phyloP scores from a whole-genome alignment of 305 asterid species.

The Rubia occidens region DNA sequence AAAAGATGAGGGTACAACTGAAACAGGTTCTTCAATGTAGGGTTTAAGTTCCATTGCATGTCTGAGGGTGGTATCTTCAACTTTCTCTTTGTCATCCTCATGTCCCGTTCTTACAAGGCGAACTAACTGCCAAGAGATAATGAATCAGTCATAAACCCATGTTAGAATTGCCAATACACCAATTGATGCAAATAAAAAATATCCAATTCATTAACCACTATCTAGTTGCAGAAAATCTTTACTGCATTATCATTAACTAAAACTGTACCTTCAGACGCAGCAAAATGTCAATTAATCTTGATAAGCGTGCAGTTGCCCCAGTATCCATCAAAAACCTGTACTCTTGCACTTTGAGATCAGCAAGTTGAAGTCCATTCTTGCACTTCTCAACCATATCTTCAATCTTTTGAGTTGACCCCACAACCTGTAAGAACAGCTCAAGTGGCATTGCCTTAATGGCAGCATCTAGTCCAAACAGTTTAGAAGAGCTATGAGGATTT shows the following conservation, averaged over 20 bases:
- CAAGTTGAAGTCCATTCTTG: slow-evolving; percentile 51
- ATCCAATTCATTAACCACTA: slow-evolving; percentile 4
- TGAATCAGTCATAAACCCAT: slow-evolving; percentile 18
- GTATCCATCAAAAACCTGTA: slow-evolving; percentile 59
- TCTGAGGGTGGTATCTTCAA: slow-evolving; percentile 52
- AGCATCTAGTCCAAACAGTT: slow-evolving; percentile 52
- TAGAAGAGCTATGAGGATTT: slow-evolving; percentile 77
- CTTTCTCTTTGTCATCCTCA: slow-evolving; percentile 40
- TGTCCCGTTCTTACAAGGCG: slow-evolving; percentile 60
- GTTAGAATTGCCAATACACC: background rate
- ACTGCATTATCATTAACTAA: background rate
- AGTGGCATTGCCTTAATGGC: slow-evolving; percentile 77
- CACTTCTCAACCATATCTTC: slow-evolving; percentile 64
- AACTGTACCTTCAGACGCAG: slow-evolving; percentile 69
- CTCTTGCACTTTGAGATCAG: slow-evolving; percentile 64
- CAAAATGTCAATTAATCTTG: slow-evolving; percentile 62
- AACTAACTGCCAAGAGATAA: slow-evolving; percentile 58
- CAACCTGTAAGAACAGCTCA: slow-evolving; percentile 77
- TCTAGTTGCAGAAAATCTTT: background rate
- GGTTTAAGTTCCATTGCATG: slow-evolving; percentile 89
- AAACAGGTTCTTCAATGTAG: slow-evolving; percentile 85
- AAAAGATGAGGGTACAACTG: slow-evolving; percentile 34
- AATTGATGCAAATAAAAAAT: background rate
- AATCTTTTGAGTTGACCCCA: slow-evolving; percentile 56
- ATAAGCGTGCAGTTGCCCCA: slow-evolving; percentile 64